phyloP scores from a whole-genome alignment of 106 monocot species.

The Narthecium ossifragum region DNA sequence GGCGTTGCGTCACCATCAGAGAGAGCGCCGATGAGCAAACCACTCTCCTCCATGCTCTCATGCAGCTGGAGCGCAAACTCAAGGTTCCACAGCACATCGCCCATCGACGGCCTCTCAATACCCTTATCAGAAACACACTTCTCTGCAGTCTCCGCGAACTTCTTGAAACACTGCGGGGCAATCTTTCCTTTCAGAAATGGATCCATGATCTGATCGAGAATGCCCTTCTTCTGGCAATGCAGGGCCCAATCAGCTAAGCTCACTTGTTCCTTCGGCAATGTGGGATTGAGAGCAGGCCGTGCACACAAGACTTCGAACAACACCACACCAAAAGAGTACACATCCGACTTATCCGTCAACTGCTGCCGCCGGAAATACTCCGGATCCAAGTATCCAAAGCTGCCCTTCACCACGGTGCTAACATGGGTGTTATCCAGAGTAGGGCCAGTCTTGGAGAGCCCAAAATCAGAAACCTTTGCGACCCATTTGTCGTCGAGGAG shows the following conservation, averaged over 20 bases:
- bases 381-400: slow-evolving; percentile 81
- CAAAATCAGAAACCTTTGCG: slow-evolving; percentile 77
- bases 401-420: slow-evolving; percentile 84
- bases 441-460: slow-evolving; percentile 64
- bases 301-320: slow-evolving; percentile 77
- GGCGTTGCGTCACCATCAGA: slow-evolving; percentile 6
- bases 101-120: slow-evolving; percentile 65
- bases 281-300: slow-evolving; percentile 39
- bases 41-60: slow-evolving; percentile 34
- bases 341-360: slow-evolving; percentile 79
- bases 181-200: slow-evolving; percentile 54
- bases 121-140: slow-evolving; percentile 66
- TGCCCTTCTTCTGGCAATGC: slow-evolving; percentile 63
- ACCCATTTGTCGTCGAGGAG: slow-evolving; percentile 71
- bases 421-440: slow-evolving; percentile 54
- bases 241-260: slow-evolving; percentile 75
- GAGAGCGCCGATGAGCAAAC: slow-evolving; percentile 13
- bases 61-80: slow-evolving; percentile 80
- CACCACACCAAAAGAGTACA: slow-evolving; percentile 78
- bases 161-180: slow-evolving; percentile 51
- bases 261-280: slow-evolving; percentile 62
- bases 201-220: slow-evolving; percentile 62
- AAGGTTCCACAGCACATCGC: slow-evolving; percentile 84
- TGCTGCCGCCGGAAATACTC: slow-evolving; percentile 81
- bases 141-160: slow-evolving; percentile 71